Conservation (phyloP, 768 basidiomycete species). For the Saitozyma sp. region DNA sequence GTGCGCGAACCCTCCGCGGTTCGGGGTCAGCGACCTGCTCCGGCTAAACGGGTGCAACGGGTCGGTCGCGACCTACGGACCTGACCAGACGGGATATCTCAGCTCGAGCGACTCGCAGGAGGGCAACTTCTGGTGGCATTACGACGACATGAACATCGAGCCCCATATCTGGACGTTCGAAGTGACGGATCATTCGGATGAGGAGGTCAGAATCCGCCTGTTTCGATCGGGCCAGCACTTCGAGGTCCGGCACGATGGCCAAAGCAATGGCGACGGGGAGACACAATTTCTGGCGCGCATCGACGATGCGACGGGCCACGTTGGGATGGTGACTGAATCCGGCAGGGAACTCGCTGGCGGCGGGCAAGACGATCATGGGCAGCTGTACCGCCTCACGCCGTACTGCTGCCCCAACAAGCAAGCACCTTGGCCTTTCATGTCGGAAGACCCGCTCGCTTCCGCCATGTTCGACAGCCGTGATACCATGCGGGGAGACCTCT, state of each 20-base stretch:
- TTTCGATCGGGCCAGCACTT: no score
- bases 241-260: no score
- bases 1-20: slow-evolving; percentile 7
- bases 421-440: slow-evolving; percentile 17
- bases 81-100: slow-evolving; percentile 6
- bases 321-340: no score
- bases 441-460: slow-evolving; percentile 8
- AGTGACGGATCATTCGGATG: not conserved
- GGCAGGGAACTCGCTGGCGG: no score
- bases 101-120: slow-evolving; percentile 8
- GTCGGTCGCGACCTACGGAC: slow-evolving; percentile 22
- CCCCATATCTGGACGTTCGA: slow-evolving; percentile 3
- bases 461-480: no score
- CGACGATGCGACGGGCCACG: no score
- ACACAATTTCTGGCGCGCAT: no score
- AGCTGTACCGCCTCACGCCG: slow-evolving; percentile 17
- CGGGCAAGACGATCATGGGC: not conserved
- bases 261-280: no score
- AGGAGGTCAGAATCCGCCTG: no score
- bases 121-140: slow-evolving; percentile 6
- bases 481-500: no score
- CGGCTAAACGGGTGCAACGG: slow-evolving; percentile 36
- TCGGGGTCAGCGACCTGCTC: slow-evolving; percentile 14
- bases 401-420: slow-evolving; percentile 14
- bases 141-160: slow-evolving; percentile 4